A percentile compares a stretch with the other conserved stretches of the same genome.
Conservation (phyloP, 495 filamentous ascomycete genomes). For the Penicillium paradoxum region DNA sequence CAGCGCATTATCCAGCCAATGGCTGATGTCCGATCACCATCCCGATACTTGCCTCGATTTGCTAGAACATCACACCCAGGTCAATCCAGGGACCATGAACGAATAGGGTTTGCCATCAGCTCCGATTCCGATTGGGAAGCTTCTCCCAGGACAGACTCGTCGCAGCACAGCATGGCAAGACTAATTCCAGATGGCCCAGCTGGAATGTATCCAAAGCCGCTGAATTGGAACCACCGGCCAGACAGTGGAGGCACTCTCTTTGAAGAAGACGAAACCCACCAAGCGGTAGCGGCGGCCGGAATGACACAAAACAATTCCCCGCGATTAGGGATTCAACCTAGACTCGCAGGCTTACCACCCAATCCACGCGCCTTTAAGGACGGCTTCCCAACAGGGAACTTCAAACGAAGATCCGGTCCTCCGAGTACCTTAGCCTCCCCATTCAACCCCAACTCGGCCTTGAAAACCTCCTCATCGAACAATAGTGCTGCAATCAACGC, state of each 20-base stretch:
- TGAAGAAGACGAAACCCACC: constrained; percentile 33
- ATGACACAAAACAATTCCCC: neutral
- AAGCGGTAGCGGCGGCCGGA: neutral
- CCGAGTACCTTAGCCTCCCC: constrained; percentile 1
- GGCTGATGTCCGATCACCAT: neutral
- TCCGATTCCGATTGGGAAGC: constrained; percentile 29
- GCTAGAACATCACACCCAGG: constrained; percentile 12
- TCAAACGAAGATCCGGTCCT: constrained; percentile 5
- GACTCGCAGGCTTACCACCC: constrained; percentile 30
- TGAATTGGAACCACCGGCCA: constrained; percentile 34
- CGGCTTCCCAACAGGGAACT: constrained; percentile 18
- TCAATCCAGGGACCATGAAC: constrained; percentile 9
- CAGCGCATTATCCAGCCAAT: constrained; percentile 1
- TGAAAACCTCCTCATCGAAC: constrained; percentile 7
- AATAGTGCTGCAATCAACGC: constrained; percentile 8
- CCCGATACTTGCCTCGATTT: constrained; percentile 19
- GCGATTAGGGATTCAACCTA: constrained; percentile 6
- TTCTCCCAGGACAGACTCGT: constrained; percentile 25
- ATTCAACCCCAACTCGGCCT: neutral
- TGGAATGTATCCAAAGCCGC: constrained; percentile 34
- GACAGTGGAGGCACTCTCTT: constrained; percentile 34
- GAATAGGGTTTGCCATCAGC: constrained; percentile 27
- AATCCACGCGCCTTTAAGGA: constrained; percentile 37
- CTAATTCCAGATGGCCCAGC: constrained; percentile 24
- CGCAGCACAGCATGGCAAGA: constrained; percentile 33